Base-by-base conservation (phyloP, 441 rosid species). In the Jatropha multifida region DNA sequence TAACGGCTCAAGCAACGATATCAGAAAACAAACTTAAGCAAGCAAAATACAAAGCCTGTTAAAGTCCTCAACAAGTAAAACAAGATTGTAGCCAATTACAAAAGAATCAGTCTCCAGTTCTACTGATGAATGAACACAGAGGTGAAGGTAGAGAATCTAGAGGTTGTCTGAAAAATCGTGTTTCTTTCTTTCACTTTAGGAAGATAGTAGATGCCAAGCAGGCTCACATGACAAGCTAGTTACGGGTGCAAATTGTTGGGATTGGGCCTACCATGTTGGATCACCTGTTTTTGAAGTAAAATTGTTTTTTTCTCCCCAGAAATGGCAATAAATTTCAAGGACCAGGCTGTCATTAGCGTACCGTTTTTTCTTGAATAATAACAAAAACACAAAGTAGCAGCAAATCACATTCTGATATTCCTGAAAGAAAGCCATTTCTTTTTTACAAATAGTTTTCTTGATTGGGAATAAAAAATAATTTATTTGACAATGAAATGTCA, bases 201-300 rank as follows among this genome's bases (percentile, higher is more conserved):
- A 4, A 5, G 62, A 6, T 11, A 49, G 54, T 59, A 26, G 65
- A 71, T 23, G 44, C 15, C 44, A 60, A 72, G 17, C 44, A 26
- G 18, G n/a, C 12, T 23, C 65, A 58, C 41, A 59, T 46, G 74
- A 41, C 41, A n/a, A 41, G 23, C 67, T 72, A 60, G 56, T 72
- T 27, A 62, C 48, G 75, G 68, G n/a, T 72, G 75, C 42, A 46
- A 46, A 27, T 51, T 46, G 55, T 32, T 61, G 32, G 41, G 40
- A 32, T 56, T 55, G 73, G 49, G 49, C 63, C 62, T 54, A 55
- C 32, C 52, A 55, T 55, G 37, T 70, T 14, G n/a, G 37, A 15
- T 56, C 15, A 15, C 58, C 32, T 8, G 17, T 62, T 14, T 27
- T 32, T 72, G 12, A 62, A 72, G 48, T 1, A 20, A 62, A 72